phyloP scores from a whole-genome alignment of 495 filamentous ascomycete genomes.

The Hyaloscypha bicolor region DNA sequence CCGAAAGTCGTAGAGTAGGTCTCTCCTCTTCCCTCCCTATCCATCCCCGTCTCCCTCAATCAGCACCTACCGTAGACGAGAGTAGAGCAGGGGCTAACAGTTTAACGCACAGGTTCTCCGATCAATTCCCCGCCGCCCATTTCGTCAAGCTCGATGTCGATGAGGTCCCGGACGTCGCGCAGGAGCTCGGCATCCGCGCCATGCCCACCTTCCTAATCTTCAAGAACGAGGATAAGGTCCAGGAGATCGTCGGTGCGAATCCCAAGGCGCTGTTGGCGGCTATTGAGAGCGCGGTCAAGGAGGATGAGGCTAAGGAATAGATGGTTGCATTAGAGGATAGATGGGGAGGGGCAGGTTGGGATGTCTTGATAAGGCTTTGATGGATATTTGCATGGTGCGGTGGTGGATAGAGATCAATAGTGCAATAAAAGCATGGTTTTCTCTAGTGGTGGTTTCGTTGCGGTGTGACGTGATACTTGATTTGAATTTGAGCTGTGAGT shows the following conservation, averaged over 20 bases:
- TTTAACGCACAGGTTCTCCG: slow-evolving; percentile 49
- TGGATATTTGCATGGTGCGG: too few species aligned
- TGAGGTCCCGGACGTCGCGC: slow-evolving; percentile 70
- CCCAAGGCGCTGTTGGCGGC: slow-evolving; percentile 60
- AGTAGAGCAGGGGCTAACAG: slow-evolving; percentile 13
- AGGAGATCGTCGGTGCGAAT: slow-evolving; percentile 83
- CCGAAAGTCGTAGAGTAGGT: slow-evolving; percentile 42
- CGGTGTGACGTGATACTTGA: too few species aligned
- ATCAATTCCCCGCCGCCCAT: slow-evolving; percentile 55
- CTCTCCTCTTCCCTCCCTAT: slow-evolving; percentile 16
- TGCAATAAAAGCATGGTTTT: too few species aligned
- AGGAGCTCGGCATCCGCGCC: slow-evolving; percentile 81
- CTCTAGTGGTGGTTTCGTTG: too few species aligned
- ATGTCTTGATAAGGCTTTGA: too few species aligned
- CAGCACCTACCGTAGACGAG: not conserved
- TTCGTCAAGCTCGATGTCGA: slow-evolving; percentile 98
- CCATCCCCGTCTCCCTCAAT: slow-evolving; percentile 4
- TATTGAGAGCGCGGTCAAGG: slow-evolving; percentile 39
- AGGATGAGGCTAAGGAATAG: not conserved
- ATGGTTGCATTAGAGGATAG: not conserved
- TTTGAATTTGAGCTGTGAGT: too few species aligned
- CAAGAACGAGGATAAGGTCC: slow-evolving; percentile 69
- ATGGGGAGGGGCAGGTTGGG: too few species aligned
- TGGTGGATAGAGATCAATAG: too few species aligned
- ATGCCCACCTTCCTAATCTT: slow-evolving; percentile 95